Conservation (phyloP, 192 early-diverging fungal species). For the Podila clonocystis region DNA sequence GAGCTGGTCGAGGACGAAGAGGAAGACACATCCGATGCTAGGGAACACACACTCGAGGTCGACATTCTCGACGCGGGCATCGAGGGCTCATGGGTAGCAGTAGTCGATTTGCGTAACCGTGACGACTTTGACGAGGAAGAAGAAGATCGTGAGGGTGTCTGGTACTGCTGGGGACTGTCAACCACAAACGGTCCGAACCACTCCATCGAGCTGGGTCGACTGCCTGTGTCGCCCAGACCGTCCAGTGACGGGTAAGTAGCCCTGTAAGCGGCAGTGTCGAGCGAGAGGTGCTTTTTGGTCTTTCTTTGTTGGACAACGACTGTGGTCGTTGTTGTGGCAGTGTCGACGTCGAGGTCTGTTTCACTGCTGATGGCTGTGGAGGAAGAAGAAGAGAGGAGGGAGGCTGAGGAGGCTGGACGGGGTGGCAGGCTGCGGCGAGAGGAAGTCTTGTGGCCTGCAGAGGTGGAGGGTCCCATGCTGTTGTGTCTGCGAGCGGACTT, state of each 20-base stretch:
- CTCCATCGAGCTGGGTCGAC: conserved; percentile 10
- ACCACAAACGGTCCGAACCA: conserved; percentile 15
- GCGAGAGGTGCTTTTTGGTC: conserved; percentile 16
- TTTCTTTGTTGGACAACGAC: not conserved
- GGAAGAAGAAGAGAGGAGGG: not conserved
- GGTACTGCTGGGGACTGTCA: not conserved
- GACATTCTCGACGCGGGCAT: not conserved
- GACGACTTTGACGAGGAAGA: not conserved
- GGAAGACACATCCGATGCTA: conserved; percentile 32
- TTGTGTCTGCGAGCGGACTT: conserved; percentile 26
- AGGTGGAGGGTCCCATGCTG: conserved; percentile 15
- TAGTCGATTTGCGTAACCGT: not conserved
- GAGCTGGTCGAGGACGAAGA: conserved; percentile 1
- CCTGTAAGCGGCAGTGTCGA: conserved; percentile 43
- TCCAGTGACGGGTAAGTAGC: conserved; percentile 42
- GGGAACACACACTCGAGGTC: conserved; percentile 14
- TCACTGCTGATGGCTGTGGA: not conserved
- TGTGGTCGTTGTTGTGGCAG: conserved; percentile 13
- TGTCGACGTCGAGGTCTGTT: not conserved
- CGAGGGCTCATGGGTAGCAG: not conserved
- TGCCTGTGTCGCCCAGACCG: conserved; percentile 27
- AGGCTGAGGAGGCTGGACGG: not conserved
- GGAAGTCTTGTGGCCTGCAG: not conserved
- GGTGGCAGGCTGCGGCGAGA: not conserved
- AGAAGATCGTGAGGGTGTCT: not conserved